Evolutionary conservation across 1,284 basidiomycete species (phyloP), one percentile per base, ranked within the genome.

Genomic region (Cutaneotrichosporon arboriforme): DNA sequence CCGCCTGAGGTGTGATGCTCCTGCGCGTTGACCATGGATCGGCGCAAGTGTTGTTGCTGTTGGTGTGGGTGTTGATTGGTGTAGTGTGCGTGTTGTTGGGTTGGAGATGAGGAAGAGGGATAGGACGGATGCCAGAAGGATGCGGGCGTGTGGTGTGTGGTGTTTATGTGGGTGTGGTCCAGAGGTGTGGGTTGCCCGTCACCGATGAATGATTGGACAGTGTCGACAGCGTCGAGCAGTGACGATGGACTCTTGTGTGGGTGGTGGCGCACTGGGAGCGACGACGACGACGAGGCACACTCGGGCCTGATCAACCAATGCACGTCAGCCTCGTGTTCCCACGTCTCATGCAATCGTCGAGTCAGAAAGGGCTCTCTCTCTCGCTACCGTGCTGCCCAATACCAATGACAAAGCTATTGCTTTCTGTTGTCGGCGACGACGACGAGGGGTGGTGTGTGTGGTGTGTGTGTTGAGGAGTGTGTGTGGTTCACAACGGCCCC

Each of bases 101-200:
- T 31, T 31, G 43, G 8, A 20, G 33, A 36, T 33, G 43, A 45
- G 31, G 46, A 46, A 13, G 34, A 36, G 20, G 44, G 39, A 31
- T 36, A 40, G 35, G 36, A 39, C 22, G 17, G 26, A 14, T 48
- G 46, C 37, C 46, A 38, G 20, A 39, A 39, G 36, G 46, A 39
- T 18, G 38, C 39, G 46, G 46, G 46, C 46, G 46, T 48, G 46
- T 48, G 46, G 46, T 40, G 4, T 18, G 26, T 26, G 14, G 37
- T 48, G 46, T 48, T 40, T 48, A 39, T 33, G 37, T 39, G 14
- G 17, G 22, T 48, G 46, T 40, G 21, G 23, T 4, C 20, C 9
- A 14, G 20, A 20, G 39, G 10, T n/a, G 36, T 40, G 46, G 37
- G 23, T 45, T 26, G 17, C 15, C 31, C 26, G n/a, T 34, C 26